phyloP scores from a whole-genome alignment of 257 asterid genomes.

The Ligustrum vulgare region DNA sequence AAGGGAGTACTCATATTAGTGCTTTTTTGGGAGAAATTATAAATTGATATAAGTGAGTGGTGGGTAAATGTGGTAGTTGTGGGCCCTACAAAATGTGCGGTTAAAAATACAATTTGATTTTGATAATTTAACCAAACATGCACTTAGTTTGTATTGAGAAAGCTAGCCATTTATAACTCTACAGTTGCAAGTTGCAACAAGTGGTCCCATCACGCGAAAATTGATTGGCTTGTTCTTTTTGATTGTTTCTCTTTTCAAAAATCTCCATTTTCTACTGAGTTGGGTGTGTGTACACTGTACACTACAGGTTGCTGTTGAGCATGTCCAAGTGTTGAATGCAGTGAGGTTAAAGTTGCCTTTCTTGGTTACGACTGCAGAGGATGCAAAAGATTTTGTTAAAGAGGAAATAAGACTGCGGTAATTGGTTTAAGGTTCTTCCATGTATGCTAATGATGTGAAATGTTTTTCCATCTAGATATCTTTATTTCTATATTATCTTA shows the following conservation, averaged over 20 bases:
- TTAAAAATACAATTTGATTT: no score
- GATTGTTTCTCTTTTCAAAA: neutral
- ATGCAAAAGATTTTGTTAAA: slow-evolving; percentile 68
- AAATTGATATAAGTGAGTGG: no score
- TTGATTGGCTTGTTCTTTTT: neutral
- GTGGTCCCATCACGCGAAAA: neutral
- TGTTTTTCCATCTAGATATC: neutral
- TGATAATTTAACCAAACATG: neutral
- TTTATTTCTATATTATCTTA: neutral
- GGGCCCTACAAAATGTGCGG: no score
- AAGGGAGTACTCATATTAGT: no score
- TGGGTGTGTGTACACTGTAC: slow-evolving; percentile 40
- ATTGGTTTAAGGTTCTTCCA: slow-evolving; percentile 6
- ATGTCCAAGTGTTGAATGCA: slow-evolving; percentile 70
- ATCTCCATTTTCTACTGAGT: neutral
- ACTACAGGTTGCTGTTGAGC: slow-evolving; percentile 82
- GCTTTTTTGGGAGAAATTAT: no score
- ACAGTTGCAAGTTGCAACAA: neutral
- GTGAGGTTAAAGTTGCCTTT: slow-evolving; percentile 86
- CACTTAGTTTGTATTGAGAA: neutral
- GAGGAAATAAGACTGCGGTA: slow-evolving; percentile 96
- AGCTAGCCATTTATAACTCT: slow-evolving; percentile 14
- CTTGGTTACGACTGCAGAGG: slow-evolving; percentile 83
- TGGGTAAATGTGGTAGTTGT: no score
- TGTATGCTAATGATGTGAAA: neutral